These are phyloP conservation scores for Serendipita sp. DNA, from an alignment of 768 basidiomycete species.

Conservation along the genomic window DNA sequence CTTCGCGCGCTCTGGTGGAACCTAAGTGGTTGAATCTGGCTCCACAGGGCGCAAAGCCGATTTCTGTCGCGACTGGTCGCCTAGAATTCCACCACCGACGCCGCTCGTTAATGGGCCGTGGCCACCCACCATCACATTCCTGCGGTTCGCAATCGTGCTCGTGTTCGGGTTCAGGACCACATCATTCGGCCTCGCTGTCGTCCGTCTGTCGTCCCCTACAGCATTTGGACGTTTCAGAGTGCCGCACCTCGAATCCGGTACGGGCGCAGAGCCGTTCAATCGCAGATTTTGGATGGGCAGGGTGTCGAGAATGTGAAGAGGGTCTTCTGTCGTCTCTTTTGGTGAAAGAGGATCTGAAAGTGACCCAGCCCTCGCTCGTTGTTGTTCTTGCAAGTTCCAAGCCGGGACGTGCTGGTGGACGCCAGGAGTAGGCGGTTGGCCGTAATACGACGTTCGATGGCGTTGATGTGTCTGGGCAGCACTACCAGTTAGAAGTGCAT, in stretches of 20 bases:
- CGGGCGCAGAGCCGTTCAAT: background rate
- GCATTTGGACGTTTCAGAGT: background rate
- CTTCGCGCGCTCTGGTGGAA: background rate
- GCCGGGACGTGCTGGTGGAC: background rate
- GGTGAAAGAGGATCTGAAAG: background rate
- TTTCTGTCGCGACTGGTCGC: background rate
- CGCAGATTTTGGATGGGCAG: slow-evolving; percentile 1
- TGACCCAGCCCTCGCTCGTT: background rate
- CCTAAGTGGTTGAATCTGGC: background rate
- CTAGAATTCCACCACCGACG: background rate
- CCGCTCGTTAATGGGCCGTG: background rate
- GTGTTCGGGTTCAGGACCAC: background rate
- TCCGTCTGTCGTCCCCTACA: background rate
- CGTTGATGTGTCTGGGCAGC: background rate
- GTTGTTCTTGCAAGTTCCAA: background rate
- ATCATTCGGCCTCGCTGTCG: background rate
- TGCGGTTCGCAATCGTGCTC: background rate
- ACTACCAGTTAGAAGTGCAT: background rate
- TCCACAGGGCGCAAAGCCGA: background rate
- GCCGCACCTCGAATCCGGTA: slow-evolving; percentile 5
- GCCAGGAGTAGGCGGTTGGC: background rate
- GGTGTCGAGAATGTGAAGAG: slow-evolving; percentile 3
- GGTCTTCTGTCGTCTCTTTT: background rate
- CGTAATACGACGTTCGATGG: background rate
- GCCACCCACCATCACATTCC: background rate